phyloP scores from a whole-genome alignment of 2,329 filamentous ascomycete species.

The Colletotrichum tabaci region DNA sequence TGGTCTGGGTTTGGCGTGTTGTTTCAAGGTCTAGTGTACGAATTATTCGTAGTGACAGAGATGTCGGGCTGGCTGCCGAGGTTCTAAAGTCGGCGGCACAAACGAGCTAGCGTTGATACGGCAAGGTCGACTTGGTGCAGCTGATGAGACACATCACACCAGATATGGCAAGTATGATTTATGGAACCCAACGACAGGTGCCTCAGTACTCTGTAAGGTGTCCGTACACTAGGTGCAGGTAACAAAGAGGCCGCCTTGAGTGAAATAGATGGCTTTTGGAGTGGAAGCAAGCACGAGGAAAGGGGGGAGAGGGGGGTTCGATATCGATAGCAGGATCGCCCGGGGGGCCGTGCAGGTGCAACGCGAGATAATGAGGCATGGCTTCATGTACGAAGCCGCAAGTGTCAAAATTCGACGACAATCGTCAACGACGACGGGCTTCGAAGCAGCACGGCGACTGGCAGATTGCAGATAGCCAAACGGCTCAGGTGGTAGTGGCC shows the following conservation, averaged over 20 bases:
- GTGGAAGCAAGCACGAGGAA: conserved; percentile 19
- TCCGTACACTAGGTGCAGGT: neutral
- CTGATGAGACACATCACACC: conserved; percentile 13
- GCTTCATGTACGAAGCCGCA: conserved; percentile 34
- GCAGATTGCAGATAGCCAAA: neutral
- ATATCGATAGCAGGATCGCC: conserved; percentile 26
- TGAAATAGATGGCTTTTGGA: conserved; percentile 7
- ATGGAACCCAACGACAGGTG: conserved; percentile 14
- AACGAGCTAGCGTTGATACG: conserved; percentile 26
- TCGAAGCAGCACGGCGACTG: neutral
- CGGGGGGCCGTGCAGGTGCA: conserved; percentile 18
- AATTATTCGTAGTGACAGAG: neutral
- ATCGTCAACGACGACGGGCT: neutral
- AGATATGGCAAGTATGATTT: conserved; percentile 1
- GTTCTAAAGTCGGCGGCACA: conserved; percentile 16
- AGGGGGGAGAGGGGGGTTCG: neutral
- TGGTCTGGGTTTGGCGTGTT: conserved; percentile 22
- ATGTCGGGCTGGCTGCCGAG: conserved; percentile 7
- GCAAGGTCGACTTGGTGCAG: conserved; percentile 25
- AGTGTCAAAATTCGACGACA: conserved; percentile 1
- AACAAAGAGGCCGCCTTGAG: conserved; percentile 36
- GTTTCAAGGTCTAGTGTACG: neutral
- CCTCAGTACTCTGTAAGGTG: neutral
- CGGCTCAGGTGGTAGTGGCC: neutral
- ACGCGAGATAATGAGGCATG: conserved; percentile 29